A percentile compares a stretch with the other conserved stretches of the same genome.
Conservation (phyloP, 2,329 filamentous ascomycete species). For the Penicillium sp. region DNA sequence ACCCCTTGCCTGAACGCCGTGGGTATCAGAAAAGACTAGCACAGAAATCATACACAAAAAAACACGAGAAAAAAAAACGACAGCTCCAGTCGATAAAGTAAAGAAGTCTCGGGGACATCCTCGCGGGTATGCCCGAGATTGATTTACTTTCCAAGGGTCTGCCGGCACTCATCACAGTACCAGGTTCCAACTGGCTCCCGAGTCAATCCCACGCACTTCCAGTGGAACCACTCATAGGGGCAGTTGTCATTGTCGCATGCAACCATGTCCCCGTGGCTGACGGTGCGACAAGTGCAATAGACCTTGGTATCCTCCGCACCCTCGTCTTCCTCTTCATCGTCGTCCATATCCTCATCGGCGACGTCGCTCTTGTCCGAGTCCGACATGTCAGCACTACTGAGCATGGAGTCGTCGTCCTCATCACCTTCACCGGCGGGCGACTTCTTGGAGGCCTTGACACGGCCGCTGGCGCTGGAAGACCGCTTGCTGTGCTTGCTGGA, state of each 20-base stretch:
- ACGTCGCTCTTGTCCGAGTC: constrained; percentile 49
- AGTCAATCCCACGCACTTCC: constrained; percentile 65
- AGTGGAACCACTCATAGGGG: constrained; percentile 69
- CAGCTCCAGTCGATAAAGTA: neutral
- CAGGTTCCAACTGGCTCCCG: constrained; percentile 62
- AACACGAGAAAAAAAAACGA: neutral
- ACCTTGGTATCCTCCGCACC: constrained; percentile 62
- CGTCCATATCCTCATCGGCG: constrained; percentile 47
- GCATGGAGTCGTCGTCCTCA: constrained; percentile 57
- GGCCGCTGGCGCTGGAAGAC: constrained; percentile 46
- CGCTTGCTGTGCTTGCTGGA: constrained; percentile 47
- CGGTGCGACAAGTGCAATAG: constrained; percentile 68
- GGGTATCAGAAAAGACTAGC: neutral
- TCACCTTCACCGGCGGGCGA: constrained; percentile 46
- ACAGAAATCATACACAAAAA: neutral
- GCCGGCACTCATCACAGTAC: constrained; percentile 59
- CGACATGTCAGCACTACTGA: constrained; percentile 55
- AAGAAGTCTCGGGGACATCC: no score
- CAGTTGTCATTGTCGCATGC: constrained; percentile 69
- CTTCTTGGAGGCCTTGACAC: constrained; percentile 47
- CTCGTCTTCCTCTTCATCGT: constrained; percentile 54
- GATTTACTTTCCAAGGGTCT: constrained; percentile 42
- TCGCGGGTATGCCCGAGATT: neutral
- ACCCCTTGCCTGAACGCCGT: neutral
- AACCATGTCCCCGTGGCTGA: constrained; percentile 69